Percentiles rank a stretch among this genome's conserved stretches.
phyloP scores from a whole-genome alignment of 805 yeast genomes.

The Wickerhamomyces queroliae region DNA sequence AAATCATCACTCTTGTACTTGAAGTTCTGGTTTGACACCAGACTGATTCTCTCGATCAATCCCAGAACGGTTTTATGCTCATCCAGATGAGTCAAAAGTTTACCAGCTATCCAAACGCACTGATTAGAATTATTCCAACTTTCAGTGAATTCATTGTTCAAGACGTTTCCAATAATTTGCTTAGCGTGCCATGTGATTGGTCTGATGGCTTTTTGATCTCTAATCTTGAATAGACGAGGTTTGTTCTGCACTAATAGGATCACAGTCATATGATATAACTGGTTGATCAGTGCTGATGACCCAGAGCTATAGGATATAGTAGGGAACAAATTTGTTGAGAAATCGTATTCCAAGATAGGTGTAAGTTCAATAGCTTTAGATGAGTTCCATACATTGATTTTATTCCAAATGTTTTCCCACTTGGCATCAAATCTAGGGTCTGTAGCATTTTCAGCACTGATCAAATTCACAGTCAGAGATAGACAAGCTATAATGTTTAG shows the following conservation, averaged over 20 bases:
- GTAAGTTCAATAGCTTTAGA: conserved; percentile 25
- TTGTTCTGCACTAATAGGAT: conserved; percentile 30
- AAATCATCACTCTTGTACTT: conserved; percentile 17
- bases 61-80: conserved; percentile 20
- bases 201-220: conserved; percentile 2
- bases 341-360: conserved; percentile 23
- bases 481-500: conserved; percentile 3
- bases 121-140: conserved; percentile 5
- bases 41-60: conserved; percentile 16
- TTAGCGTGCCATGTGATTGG: conserved; percentile 19
- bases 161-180: conserved; percentile 10
- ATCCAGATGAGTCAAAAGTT: conserved; percentile 18
- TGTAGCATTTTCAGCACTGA: conserved; percentile 2
- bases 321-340: conserved; percentile 27
- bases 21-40: conserved; percentile 15
- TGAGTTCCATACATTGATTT: conserved; percentile 28
- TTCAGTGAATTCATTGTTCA: conserved; percentile 4
- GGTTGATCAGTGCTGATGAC: conserved; percentile 26
- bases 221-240: conserved; percentile 26
- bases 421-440: conserved; percentile 24
- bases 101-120: conserved; percentile 16
- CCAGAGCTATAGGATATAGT: conserved; percentile 23
- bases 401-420: conserved; percentile 35
- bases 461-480: conserved; percentile 5
- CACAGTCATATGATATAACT: conserved; percentile 26